A percentile compares a stretch with the other conserved stretches of the same genome.
These are phyloP conservation scores for Aspergillus fumigatiaffinis DNA, from an alignment of 2,329 filamentous ascomycete genomes.

Conservation along the genomic window DNA sequence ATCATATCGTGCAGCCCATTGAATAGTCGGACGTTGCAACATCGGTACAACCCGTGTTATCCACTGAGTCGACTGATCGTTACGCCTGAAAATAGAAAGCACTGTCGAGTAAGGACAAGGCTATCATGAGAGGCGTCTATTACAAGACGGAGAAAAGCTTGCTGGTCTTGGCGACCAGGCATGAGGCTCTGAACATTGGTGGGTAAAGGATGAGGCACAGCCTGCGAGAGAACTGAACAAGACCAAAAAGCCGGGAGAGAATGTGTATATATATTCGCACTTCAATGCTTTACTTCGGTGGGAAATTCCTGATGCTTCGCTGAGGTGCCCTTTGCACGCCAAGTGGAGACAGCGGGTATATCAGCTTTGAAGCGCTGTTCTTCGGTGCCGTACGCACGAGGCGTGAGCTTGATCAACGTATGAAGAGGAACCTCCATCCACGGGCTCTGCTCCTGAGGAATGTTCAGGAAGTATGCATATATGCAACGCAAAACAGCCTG, in stretches of 20 bases:
- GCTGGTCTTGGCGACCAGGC: not conserved
- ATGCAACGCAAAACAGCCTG: conserved; percentile 96
- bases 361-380: conserved; percentile 84
- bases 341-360: conserved; percentile 94
- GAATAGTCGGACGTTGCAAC: not conserved
- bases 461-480: conserved; percentile 98
- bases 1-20: not conserved
- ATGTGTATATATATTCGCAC: not conserved
- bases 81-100: not conserved
- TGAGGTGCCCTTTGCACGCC: conserved; percentile 87
- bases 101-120: not conserved
- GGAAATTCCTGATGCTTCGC: conserved; percentile 70
- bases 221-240: conserved; percentile 5
- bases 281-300: conserved; percentile 16
- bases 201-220: conserved; percentile 8
- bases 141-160: not conserved
- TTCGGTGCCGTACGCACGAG: conserved; percentile 87
- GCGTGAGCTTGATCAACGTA: conserved; percentile 93
- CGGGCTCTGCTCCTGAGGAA: conserved; percentile 83
- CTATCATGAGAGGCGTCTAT: not conserved
- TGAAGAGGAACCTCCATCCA: conserved; percentile 99
- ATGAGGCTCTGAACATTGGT: not conserved
- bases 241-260: not conserved
- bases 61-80: not conserved
- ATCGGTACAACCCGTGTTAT: not conserved